These are phyloP conservation scores for Myriosclerotinia scirpicola DNA, from an alignment of 2,329 filamentous ascomycete genomes.

Conservation along the genomic window DNA sequence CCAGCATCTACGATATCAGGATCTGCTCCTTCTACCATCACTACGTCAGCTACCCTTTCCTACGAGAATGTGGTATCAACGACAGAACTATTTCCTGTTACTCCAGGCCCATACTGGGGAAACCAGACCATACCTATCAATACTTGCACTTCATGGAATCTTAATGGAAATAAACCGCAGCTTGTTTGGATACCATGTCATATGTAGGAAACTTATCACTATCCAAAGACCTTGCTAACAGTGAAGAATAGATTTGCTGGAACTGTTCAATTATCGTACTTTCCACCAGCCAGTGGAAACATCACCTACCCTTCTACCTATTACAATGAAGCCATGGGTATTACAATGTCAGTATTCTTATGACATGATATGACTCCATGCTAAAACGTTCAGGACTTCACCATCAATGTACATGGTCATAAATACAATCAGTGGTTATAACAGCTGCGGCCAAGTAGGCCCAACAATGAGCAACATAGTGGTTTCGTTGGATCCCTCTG, in stretches of 20 bases:
- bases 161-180: constrained; percentile 5
- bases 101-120: constrained; percentile 24
- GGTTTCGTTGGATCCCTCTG: constrained; percentile 40
- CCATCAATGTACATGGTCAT: constrained; percentile 45
- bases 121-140: constrained; percentile 27
- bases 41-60: constrained; percentile 13
- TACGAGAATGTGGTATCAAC: constrained; percentile 10
- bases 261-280: constrained; percentile 30
- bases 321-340: constrained; percentile 23
- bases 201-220: constrained; percentile 18
- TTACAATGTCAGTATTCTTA: constrained; percentile 27
- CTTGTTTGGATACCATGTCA: constrained; percentile 26
- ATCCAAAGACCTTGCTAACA: background rate
- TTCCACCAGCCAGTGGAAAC: constrained; percentile 27
- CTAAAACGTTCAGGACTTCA: constrained; percentile 39
- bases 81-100: constrained; percentile 13
- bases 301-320: constrained; percentile 26
- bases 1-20: background rate
- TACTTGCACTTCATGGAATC: constrained; percentile 24
- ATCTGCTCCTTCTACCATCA: constrained; percentile 23
- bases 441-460: constrained; percentile 38
- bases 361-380: background rate
- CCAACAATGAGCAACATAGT: constrained; percentile 41
- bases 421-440: constrained; percentile 42
- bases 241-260: constrained; percentile 27